phyloP scores from a whole-genome alignment of 139 green algal species.

The Astrephomene gubernaculifera region DNA sequence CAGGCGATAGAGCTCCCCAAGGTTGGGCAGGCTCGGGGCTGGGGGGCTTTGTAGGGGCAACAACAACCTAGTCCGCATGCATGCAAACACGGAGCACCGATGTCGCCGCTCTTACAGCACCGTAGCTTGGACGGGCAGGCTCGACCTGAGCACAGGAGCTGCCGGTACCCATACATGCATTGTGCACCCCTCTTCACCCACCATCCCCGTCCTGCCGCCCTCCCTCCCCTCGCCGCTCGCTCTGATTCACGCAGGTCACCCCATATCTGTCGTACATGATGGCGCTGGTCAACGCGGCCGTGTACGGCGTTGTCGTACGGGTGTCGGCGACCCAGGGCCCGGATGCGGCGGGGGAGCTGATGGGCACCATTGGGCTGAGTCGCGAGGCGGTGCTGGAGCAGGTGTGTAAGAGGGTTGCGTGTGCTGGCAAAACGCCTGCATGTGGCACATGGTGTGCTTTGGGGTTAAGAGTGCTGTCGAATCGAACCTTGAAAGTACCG shows the following conservation, averaged over 20 bases:
- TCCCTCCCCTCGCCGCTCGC: background rate
- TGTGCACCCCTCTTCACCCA: background rate
- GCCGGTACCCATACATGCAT: too few species aligned
- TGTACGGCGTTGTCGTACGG: constrained; percentile 11
- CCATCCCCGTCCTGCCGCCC: background rate
- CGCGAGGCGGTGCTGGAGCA: background rate
- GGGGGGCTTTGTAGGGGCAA: background rate
- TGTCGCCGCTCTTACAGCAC: background rate
- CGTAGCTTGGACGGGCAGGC: background rate
- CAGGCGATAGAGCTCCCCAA: constrained; percentile 33
- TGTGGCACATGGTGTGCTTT: background rate
- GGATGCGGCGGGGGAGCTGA: constrained; percentile 33
- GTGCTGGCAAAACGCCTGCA: background rate
- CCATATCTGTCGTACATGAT: constrained; percentile 9
- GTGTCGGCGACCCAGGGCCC: constrained; percentile 11
- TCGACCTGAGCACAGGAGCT: background rate
- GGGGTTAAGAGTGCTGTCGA: background rate
- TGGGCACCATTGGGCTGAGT: constrained; percentile 4
- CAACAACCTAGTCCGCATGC: background rate
- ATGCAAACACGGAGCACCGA: background rate
- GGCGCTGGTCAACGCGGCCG: background rate
- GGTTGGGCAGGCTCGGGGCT: background rate
- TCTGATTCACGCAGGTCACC: background rate
- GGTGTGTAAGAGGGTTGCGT: background rate
- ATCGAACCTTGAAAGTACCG: background rate